phyloP scores from a whole-genome alignment of 1,284 basidiomycete genomes.

The Ganoderma lucidum region DNA sequence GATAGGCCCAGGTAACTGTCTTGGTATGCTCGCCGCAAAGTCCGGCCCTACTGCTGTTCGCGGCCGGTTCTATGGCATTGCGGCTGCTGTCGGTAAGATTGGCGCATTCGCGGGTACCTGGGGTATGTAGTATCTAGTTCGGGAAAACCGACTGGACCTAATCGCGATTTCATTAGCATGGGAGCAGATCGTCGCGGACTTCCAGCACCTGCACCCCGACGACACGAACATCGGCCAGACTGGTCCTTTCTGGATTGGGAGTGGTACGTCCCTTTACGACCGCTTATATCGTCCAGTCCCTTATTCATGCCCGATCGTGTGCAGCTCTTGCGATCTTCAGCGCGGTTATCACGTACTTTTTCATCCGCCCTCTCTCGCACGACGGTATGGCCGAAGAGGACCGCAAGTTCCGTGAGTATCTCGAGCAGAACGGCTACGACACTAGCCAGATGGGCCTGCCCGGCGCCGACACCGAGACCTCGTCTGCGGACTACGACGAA shows the following conservation, averaged over 20 bases:
- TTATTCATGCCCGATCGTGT: constrained; percentile 1
- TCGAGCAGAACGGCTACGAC: constrained; percentile 81
- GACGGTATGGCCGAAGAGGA: constrained; percentile 89
- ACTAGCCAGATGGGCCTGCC: constrained; percentile 70
- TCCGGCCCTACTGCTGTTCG: constrained; percentile 85
- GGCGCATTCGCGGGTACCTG: constrained; percentile 88
- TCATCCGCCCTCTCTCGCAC: constrained; percentile 77
- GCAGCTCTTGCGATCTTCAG: constrained; percentile 79
- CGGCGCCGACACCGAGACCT: constrained; percentile 22
- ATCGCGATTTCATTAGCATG: constrained; percentile 1
- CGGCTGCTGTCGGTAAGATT: constrained; percentile 91
- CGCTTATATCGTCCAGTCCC: too few relatives aligned
- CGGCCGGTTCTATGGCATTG: constrained; percentile 86
- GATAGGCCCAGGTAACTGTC: constrained; percentile 72
- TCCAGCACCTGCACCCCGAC: constrained; percentile 54
- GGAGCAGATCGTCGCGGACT: constrained; percentile 49
- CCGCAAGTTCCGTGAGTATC: constrained; percentile 80
- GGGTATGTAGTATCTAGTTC: constrained; percentile 50
- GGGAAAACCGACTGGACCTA: neutral
- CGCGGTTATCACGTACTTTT: constrained; percentile 76
- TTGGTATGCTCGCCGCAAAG: constrained; percentile 85
- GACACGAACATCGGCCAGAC: constrained; percentile 65
- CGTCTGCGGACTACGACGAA: constrained; percentile 26
- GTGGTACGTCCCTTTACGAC: constrained; percentile 50
- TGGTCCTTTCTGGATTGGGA: constrained; percentile 85